A percentile compares a stretch with the other conserved stretches of the same genome.
Evolutionary conservation across 805 yeast genomes (phyloP).

Genomic region (Metschnikowia chrysomelidarum): DNA sequence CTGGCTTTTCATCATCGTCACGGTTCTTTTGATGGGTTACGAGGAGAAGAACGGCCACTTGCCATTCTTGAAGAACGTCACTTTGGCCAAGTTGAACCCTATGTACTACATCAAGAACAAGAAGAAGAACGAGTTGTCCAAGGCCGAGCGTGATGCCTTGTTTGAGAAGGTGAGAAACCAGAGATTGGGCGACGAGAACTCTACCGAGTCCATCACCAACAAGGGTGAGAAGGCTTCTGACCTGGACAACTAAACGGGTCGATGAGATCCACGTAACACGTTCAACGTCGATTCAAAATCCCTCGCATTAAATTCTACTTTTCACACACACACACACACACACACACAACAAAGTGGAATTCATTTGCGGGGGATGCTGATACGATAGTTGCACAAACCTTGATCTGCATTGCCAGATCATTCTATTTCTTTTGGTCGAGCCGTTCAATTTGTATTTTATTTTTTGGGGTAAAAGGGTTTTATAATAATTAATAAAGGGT

Average conservation of each 20-base stretch:
- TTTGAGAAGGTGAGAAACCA: constrained; percentile 35
- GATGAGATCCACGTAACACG: too few species aligned
- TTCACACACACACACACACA: constrained; percentile 17
- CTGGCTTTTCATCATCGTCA: constrained; percentile 69
- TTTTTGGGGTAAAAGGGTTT: constrained; percentile 3
- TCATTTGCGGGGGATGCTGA: too few species aligned
- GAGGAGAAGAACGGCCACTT: constrained; percentile 84
- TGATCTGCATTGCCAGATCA: neutral
- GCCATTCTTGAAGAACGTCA: constrained; percentile 52
- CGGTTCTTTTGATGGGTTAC: constrained; percentile 61
- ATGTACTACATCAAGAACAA: constrained; percentile 68
- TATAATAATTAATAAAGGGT: constrained; percentile 6
- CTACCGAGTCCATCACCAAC: constrained; percentile 12
- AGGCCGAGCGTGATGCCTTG: constrained; percentile 51
- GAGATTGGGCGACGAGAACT: constrained; percentile 14
- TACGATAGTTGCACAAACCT: neutral
- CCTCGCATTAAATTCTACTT: neutral
- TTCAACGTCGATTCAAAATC: neutral
- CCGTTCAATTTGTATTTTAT: constrained; percentile 8
- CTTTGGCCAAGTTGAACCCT: constrained; percentile 59
- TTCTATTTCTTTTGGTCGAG: constrained; percentile 12
- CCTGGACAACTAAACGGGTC: constrained; percentile 1
- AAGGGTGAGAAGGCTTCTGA: constrained; percentile 10
- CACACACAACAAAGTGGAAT: constrained; percentile 14
- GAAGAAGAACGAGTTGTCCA: constrained; percentile 56